Conservation (phyloP, 1,284 basidiomycete species). For the Leucoagaricus sp. region DNA sequence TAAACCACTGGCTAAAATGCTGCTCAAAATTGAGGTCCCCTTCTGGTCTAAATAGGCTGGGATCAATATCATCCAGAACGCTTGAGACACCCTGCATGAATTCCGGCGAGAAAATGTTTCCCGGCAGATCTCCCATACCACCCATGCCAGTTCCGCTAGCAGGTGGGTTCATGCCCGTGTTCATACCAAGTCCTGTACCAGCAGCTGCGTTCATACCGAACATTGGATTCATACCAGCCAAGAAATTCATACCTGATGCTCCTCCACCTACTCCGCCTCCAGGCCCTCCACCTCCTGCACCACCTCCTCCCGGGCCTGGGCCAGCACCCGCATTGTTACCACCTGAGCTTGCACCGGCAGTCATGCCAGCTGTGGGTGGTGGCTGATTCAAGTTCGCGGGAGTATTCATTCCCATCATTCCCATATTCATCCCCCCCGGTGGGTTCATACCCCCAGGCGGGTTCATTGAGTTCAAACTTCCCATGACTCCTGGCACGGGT, state of each 20-base stretch:
- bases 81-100: constrained; percentile 18
- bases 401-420: constrained; percentile 14
- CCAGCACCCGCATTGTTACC: constrained; percentile 9
- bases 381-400: constrained; percentile 10
- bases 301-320: constrained; percentile 3
- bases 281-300: constrained; percentile 1
- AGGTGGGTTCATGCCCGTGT: constrained; percentile 22
- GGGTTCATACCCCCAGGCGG: constrained; percentile 6
- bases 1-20: constrained; percentile 72
- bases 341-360: background rate
- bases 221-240: constrained; percentile 15
- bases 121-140: constrained; percentile 20
- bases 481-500: constrained; percentile 11
- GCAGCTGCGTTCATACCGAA: constrained; percentile 12
- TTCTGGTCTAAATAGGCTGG: constrained; percentile 40
- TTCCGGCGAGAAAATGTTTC: constrained; percentile 18
- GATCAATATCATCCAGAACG: constrained; percentile 23
- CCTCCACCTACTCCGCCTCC: constrained; percentile 10
- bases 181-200: constrained; percentile 16
- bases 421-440: constrained; percentile 2
- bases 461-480: constrained; percentile 8
- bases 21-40: constrained; percentile 62
- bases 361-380: constrained; percentile 8
- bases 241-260: constrained; percentile 12
- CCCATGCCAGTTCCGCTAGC: constrained; percentile 20